Evolutionary conservation across 768 basidiomycete species (phyloP), one percentile per base, ranked within the genome.

Genomic region (Arthromyces matolae): DNA sequence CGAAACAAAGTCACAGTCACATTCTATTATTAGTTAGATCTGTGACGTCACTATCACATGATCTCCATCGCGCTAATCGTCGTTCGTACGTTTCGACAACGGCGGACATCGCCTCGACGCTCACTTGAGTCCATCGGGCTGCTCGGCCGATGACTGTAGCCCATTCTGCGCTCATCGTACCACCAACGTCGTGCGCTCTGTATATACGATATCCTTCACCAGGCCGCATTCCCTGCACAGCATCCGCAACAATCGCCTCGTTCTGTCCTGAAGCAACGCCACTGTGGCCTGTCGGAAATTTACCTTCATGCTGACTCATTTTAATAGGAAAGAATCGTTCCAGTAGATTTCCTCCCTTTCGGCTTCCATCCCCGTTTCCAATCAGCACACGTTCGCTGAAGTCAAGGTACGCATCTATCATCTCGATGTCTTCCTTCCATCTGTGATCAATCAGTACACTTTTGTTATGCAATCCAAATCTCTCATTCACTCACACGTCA

Each of bases 51-150:
- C 35, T 39, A 24, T 10, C 45, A 50, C 55, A 52, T 55, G 48
- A 49, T 48, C 53, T 42, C 47, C 80, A 78, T 45, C 73, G 66
- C 53, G 67, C 57, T 28, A 92, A 51, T 41, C 87, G 69, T 51
- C 79, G 69, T 65, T 93, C 92, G 46, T 81, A 83, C 42, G 67
- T 64, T 62, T 85, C 84, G 23, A 90, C 71, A 13, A 86, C 72
- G 8, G 61, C 64, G 3, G 71, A 64, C 35, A 94, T 34, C 50
- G 79, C 74, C 42, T 78, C 76, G 18, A 63, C 65, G 1, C 66
- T 64, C 5, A 85, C 76, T 1, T 88, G 85, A 1, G 75, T 64
- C 71, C 83, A 81, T 33, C 60, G 45, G 5, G 77, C 79, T 0
- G 72, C 84, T 16, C 75, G 71, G 18, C 61, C 60, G 0, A 90